Base-by-base conservation (phyloP, 2,329 filamentous ascomycete species). In the Zalaria sp. region DNA sequence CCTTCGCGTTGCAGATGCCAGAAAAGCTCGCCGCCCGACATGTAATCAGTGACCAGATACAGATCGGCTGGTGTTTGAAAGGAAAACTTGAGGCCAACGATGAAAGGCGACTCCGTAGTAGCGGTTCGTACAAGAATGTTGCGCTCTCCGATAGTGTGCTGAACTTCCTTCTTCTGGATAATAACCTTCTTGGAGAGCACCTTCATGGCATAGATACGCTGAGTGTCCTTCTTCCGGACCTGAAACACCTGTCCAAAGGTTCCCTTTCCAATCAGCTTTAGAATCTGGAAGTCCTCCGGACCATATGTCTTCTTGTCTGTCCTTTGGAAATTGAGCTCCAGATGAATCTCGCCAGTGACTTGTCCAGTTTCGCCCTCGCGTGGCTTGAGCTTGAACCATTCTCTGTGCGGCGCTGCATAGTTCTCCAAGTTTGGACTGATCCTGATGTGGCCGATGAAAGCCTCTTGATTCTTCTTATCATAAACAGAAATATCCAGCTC, bases 111-210 rank as follows among this genome's bases (percentile, higher is more conserved):
- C 49, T 96, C 87, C 1, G 89, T 81, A 65, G 84, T 96, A 27
- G 91, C 91, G 4, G 91, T 98, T 49, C 91, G 83, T 34, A 98
- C 91, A 38, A 98, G 71, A 50, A 98, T 98, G 58, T 98, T 98
- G 46, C 91, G 78, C 65, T 98, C 91, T 50, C 91, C 91, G 32
- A 98, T 80, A 0, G 91, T 98, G 59, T 98, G 91, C 10, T 89
- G 87, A 39, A 98, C 87, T 62, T 98, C 91, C 65, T 98, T 98
- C 75, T 98, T 98, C 65, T 98, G 91, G 26, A 98, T 91, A 55
- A 98, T 98, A 41, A 98, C 91, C 71, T 98, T 98, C 72, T 98
- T 98, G 39, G 91, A 95, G 28, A 98, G 69, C 2, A 98, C 89
- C 64, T 98, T 98, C 91, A 98, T 98, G 47, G 91, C 91, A 57